phyloP scores from a whole-genome alignment of 768 basidiomycete species.

The Suillus ampliporus region DNA sequence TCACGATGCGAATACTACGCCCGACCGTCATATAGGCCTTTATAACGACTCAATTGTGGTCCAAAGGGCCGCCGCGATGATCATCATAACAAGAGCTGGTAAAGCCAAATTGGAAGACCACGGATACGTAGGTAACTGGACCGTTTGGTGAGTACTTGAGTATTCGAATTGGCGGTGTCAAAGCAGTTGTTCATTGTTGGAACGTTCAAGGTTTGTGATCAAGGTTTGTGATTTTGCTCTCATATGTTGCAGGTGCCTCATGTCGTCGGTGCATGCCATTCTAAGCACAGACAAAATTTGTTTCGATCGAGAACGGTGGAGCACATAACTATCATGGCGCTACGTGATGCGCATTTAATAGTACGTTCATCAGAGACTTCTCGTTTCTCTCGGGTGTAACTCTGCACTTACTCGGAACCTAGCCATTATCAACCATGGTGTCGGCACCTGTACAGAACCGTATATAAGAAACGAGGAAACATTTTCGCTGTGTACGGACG shows the following conservation, averaged over 20 bases:
- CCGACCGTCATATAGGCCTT: no score
- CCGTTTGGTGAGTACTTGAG: no score
- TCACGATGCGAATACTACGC: no score
- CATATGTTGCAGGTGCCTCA: background rate
- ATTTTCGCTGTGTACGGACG: background rate
- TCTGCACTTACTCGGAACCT: constrained; percentile 1
- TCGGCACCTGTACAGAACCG: background rate
- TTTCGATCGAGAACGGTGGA: background rate
- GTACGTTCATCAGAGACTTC: background rate
- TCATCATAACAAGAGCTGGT: no score
- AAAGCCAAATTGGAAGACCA: no score
- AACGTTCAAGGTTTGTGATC: background rate
- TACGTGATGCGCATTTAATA: no score
- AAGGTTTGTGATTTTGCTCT: background rate
- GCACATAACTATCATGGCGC: no score
- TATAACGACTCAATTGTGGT: no score
- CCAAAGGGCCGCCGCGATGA: no score
- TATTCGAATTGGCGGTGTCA: background rate
- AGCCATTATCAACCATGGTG: background rate
- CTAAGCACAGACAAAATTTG: background rate
- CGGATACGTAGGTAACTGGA: no score
- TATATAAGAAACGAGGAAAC: background rate
- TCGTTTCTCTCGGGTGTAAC: background rate
- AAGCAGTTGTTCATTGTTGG: background rate
- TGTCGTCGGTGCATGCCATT: background rate